These are phyloP conservation scores for Bertia moriformis DNA, from an alignment of 2,329 filamentous ascomycete genomes.

Conservation along the genomic window DNA sequence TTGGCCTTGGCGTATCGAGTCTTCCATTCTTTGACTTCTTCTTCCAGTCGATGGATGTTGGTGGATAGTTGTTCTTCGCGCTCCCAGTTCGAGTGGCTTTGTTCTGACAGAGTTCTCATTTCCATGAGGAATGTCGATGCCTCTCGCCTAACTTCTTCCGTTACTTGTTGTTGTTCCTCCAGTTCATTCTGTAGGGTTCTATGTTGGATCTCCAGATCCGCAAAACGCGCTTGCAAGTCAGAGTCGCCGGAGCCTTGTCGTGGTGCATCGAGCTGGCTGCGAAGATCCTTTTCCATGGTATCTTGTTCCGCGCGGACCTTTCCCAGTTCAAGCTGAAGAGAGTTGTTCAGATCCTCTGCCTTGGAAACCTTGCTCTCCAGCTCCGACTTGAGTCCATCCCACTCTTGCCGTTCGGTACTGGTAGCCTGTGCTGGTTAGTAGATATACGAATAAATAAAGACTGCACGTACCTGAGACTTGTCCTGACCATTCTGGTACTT, in stretches of 20 bases:
- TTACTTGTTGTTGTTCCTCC: slow-evolving; percentile 43
- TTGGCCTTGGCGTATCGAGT: slow-evolving; percentile 53
- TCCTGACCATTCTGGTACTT: neutral
- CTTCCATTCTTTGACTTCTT: slow-evolving; percentile 57
- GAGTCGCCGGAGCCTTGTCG: slow-evolving; percentile 8
- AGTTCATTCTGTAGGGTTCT: slow-evolving; percentile 31
- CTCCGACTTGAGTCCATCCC: slow-evolving; percentile 32
- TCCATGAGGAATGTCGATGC: slow-evolving; percentile 51
- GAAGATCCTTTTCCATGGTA: slow-evolving; percentile 31
- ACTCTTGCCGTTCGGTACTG: slow-evolving; percentile 23
- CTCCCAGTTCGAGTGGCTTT: slow-evolving; percentile 44
- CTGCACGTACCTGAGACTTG: no score
- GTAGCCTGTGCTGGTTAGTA: neutral
- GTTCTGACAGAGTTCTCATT: slow-evolving; percentile 51
- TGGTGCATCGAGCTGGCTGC: slow-evolving; percentile 27
- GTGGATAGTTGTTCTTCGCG: slow-evolving; percentile 46
- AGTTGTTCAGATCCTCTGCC: slow-evolving; percentile 44
- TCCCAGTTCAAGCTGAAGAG: slow-evolving; percentile 46
- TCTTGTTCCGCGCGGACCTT: slow-evolving; percentile 35
- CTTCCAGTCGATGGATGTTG: slow-evolving; percentile 44
- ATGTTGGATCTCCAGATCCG: slow-evolving; percentile 33
- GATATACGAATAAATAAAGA: no score
- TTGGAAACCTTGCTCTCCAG: slow-evolving; percentile 44
- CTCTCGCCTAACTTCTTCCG: slow-evolving; percentile 53
- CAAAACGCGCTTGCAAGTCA: neutral